Conservation (phyloP, 2,329 filamentous ascomycete species). For the Nigrospora sphaerica region DNA sequence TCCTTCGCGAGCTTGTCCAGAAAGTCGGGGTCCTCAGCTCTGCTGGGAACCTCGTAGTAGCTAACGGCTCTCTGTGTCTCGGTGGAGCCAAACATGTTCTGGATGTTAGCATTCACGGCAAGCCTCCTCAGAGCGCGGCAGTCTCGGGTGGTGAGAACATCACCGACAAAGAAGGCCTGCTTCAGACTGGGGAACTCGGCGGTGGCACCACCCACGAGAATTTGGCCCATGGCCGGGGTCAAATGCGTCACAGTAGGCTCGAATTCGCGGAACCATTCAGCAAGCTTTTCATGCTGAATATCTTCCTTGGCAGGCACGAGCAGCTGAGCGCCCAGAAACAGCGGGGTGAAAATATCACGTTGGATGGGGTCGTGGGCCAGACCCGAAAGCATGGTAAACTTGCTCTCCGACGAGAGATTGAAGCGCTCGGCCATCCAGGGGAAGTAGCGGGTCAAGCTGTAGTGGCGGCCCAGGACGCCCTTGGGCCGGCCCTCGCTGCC, state of each 20-base stretch:
- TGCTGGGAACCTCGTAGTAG: conserved; percentile 64
- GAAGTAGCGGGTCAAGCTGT: conserved; percentile 78
- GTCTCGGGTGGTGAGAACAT: conserved; percentile 79
- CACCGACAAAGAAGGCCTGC: conserved; percentile 84
- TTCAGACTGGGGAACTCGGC: conserved; percentile 72
- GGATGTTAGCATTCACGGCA: conserved; percentile 66
- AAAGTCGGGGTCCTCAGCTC: conserved; percentile 49
- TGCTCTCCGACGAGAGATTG: conserved; percentile 60
- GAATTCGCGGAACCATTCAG: conserved; percentile 79
- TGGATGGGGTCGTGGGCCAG: conserved; percentile 72
- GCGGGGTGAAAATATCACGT: conserved; percentile 78
- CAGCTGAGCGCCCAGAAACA: conserved; percentile 77
- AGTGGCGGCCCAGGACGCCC: conserved; percentile 83
- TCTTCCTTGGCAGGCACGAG: conserved; percentile 74
- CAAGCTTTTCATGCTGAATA: conserved; percentile 78
- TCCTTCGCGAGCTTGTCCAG: conserved; percentile 60
- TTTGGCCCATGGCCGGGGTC: conserved; percentile 94
- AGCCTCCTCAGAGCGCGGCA: conserved; percentile 70
- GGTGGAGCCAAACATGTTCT: conserved; percentile 86
- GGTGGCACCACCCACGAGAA: conserved; percentile 77
- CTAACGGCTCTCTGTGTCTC: conserved; percentile 73
- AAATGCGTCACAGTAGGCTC: conserved; percentile 76
- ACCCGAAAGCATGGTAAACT: conserved; percentile 77
- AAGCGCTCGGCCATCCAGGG: conserved; percentile 90
- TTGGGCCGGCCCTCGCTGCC: conserved; percentile 77